phyloP scores from a whole-genome alignment of 805 yeast genomes.

The Metschnikowia rubicola region DNA sequence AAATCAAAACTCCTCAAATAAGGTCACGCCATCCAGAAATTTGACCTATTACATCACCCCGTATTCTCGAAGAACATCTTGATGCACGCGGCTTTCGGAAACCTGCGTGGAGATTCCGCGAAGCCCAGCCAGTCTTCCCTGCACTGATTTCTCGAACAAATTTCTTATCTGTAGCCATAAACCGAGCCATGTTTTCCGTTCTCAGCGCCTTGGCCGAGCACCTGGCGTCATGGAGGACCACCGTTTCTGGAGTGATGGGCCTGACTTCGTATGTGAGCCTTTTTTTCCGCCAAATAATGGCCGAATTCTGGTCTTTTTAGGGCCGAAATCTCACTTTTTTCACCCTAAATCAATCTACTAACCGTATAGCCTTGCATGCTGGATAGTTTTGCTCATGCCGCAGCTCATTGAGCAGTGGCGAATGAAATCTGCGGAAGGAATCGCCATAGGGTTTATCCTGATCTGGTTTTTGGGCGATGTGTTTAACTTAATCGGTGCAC shows the following conservation, averaged over 20 bases:
- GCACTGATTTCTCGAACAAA: too few relatives aligned
- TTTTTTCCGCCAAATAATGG: not conserved
- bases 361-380: constrained; percentile 57
- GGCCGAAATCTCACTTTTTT: not conserved
- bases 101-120: too few relatives aligned
- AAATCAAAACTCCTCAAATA: too few relatives aligned
- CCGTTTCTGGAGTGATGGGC: constrained; percentile 63
- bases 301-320: not conserved
- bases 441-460: constrained; percentile 61
- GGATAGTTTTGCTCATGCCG: constrained; percentile 74
- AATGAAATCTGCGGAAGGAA: constrained; percentile 70
- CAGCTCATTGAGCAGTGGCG: constrained; percentile 82
- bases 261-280: constrained; percentile 49
- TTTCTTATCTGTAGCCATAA: not conserved
- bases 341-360: not conserved
- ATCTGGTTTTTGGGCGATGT: constrained; percentile 75
- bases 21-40: too few relatives aligned
- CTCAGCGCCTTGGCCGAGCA: constrained; percentile 8
- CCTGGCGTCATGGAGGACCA: constrained; percentile 28
- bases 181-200: not conserved
- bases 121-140: too few relatives aligned
- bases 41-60: too few relatives aligned
- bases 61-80: too few relatives aligned
- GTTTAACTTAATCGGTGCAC: constrained; percentile 61
- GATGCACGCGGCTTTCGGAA: too few relatives aligned